These are phyloP conservation scores for Psophocarpus tetragonolobus DNA, from an alignment of 306 rosid species.

Conservation along the genomic window DNA sequence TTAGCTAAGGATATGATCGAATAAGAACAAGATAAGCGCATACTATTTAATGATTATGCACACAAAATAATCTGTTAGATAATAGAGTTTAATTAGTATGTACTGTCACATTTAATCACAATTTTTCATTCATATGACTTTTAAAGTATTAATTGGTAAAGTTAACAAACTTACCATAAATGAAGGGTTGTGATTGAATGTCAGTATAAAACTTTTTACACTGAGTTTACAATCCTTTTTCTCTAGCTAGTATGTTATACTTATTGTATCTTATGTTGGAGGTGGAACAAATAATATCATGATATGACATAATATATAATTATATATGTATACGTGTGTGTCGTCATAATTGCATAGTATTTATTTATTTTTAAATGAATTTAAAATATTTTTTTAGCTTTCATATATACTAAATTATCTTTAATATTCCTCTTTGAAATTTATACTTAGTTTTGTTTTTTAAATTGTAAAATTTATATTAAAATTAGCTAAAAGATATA, in stretches of 20 bases:
- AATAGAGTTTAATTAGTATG: too few relatives aligned
- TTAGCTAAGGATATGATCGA: not conserved
- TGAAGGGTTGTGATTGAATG: too few relatives aligned
- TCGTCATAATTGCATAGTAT: not conserved
- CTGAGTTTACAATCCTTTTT: too few relatives aligned
- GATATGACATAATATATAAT: not conserved
- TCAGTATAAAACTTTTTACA: too few relatives aligned
- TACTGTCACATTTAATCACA: too few relatives aligned
- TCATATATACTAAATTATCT: not conserved
- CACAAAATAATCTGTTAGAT: too few relatives aligned
- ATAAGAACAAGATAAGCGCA: not conserved
- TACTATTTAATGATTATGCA: not conserved
- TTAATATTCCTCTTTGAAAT: not conserved
- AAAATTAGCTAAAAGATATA: not conserved
- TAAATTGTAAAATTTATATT: not conserved
- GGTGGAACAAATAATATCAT: not conserved
- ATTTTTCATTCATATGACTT: too few relatives aligned
- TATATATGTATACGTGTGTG: not conserved
- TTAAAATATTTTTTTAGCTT: not conserved
- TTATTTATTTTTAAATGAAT: not conserved
- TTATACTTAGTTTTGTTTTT: not conserved
- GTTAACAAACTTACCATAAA: too few relatives aligned
- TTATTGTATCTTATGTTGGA: not conserved
- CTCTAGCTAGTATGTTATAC: too few relatives aligned
- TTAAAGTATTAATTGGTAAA: too few relatives aligned